Evolutionary conservation across 768 basidiomycete species (phyloP), one percentile per base, ranked within the genome.

Genomic region (Boletus barrowsii): DNA sequence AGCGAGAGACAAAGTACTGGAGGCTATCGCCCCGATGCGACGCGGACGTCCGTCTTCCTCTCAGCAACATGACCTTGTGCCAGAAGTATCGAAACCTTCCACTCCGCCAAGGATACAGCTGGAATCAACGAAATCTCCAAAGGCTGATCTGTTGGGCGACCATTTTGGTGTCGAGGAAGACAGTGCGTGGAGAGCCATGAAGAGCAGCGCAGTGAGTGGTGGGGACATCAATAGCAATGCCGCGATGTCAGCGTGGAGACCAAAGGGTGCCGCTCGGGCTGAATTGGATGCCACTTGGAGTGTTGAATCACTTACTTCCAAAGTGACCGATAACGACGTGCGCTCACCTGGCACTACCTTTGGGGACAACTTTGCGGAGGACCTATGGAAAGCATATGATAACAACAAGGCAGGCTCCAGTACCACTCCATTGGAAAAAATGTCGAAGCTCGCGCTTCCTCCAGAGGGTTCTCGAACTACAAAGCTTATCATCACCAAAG

Each of bases 1-100:
- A 61, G 86, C 86, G 10, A 82, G 87, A 39, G 88, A 91, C 53
- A 87, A 83, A 62, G 87, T 88, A 5, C 74, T 90, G 18, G 89
- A 90, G 60, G 88, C 88, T 13, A 87, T 90, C 52, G 84, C 85
- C 32, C 88, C 90, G 0, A 84, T 88, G 84, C 81, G 88, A 37
- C 76, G 87, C 33, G 89, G 88, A 17, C 77, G 88, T 22, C 87
- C 87, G 3, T 67, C 71, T 59, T 56, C 57, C 46, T 65, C 72
- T 35, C 68, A 71, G 54, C 72, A 73, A 22, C 65, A 76, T 10
- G 68, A 63, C 5, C 39, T 73, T 5, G 72, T 73, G 4, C 67
- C 74, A 49, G 74, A 74, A 32, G 18, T 35, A 26, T 62, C 70
- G 33, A 70, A 62, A 30, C 59, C 61, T 22, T 58, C 61, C 29